Conservation (phyloP, 1,284 basidiomycete genomes). For the Stygiomarasmius scandens region DNA sequence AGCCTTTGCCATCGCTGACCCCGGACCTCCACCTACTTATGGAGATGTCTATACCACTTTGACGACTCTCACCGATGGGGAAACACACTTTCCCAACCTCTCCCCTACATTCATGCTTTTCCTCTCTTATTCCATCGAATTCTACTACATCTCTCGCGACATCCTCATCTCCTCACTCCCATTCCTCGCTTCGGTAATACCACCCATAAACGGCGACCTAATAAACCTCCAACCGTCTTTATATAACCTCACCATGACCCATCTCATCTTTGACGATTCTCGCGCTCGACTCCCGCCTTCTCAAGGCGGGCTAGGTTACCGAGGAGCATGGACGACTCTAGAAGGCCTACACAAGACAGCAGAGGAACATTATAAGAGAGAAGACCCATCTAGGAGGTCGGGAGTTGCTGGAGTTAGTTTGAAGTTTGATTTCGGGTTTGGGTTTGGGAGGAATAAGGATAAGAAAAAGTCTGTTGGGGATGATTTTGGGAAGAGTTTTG, state of each 20-base stretch:
- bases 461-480: slow-evolving; percentile 10
- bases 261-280: slow-evolving; percentile 72
- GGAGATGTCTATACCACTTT: slow-evolving; percentile 61
- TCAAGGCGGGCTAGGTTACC: slow-evolving; percentile 69
- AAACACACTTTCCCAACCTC: slow-evolving; percentile 52
- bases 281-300: slow-evolving; percentile 58
- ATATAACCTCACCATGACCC: slow-evolving; percentile 62
- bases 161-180: slow-evolving; percentile 34
- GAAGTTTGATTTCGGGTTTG: slow-evolving; percentile 39
- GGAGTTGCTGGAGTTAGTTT: slow-evolving; percentile 38
- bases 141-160: slow-evolving; percentile 49
- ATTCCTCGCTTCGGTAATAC: slow-evolving; percentile 41
- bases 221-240: slow-evolving; percentile 71
- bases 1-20: slow-evolving; percentile 64
- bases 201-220: slow-evolving; percentile 53
- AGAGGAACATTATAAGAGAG: slow-evolving; percentile 48
- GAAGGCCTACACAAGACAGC: slow-evolving; percentile 56
- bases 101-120: slow-evolving; percentile 59
- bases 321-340: slow-evolving; percentile 58
- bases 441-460: slow-evolving; percentile 32
- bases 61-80: slow-evolving; percentile 49
- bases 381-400: slow-evolving; percentile 29
- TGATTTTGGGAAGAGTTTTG: slow-evolving; percentile 38
- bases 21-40: slow-evolving; percentile 60
- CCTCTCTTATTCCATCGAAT: slow-evolving; percentile 58